Conservation (phyloP, 495 filamentous ascomycete genomes). For the Penicillium lividum region DNA sequence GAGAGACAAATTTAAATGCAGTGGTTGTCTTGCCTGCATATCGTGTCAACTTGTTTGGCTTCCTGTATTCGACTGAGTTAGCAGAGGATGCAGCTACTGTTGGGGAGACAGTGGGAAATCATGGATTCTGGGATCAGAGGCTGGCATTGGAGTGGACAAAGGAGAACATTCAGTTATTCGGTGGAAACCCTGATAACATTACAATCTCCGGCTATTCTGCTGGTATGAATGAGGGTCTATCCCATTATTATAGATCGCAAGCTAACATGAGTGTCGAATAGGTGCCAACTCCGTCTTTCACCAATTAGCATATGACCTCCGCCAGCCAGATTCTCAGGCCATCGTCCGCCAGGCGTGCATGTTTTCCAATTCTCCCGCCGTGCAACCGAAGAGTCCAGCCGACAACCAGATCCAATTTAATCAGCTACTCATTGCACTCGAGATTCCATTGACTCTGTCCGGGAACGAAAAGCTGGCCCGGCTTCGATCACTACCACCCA, state of each 20-base stretch:
- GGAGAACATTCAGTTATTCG: slow-evolving; percentile 60
- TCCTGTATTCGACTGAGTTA: slow-evolving; percentile 56
- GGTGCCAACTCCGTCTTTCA: slow-evolving; percentile 66
- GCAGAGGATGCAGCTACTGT: slow-evolving; percentile 53
- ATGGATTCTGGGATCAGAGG: slow-evolving; percentile 70
- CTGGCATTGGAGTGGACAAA: slow-evolving; percentile 64
- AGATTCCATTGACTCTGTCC: slow-evolving; percentile 45
- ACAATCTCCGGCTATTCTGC: slow-evolving; percentile 68
- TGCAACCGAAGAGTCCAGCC: slow-evolving; percentile 50
- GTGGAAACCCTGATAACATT: slow-evolving; percentile 62
- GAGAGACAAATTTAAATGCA: slow-evolving; percentile 49
- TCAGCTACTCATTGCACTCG: slow-evolving; percentile 48
- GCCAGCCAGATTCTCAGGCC: slow-evolving; percentile 36
- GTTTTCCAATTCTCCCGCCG: slow-evolving; percentile 57
- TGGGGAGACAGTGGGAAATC: slow-evolving; percentile 51
- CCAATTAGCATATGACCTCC: slow-evolving; percentile 58
- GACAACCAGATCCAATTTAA: slow-evolving; percentile 57
- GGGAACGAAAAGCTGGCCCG: slow-evolving; percentile 43
- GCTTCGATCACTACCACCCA: slow-evolving; percentile 42
- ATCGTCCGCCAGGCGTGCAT: slow-evolving; percentile 53
- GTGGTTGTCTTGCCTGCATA: slow-evolving; percentile 69
- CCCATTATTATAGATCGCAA: not conserved
- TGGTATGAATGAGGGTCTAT: slow-evolving; percentile 24
- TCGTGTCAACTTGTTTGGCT: slow-evolving; percentile 67
- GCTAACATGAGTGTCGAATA: slow-evolving; percentile 4